Evolutionary conservation across 169 alveolate species (phyloP).

Genomic region (Eimeria necatrix): DNA sequence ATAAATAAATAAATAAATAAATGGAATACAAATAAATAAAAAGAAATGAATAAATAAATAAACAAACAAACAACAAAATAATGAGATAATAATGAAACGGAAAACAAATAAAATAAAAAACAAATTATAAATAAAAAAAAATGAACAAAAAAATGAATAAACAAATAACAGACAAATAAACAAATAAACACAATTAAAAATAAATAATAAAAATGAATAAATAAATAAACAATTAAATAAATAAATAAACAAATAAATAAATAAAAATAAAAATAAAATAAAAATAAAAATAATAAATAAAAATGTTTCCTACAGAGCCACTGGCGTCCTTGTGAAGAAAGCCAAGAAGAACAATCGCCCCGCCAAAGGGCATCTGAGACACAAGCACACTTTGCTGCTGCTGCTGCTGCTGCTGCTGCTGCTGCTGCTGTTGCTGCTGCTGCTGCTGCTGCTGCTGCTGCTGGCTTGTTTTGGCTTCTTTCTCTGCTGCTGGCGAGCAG

Average conservation of each 20-base stretch:
- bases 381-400: neutral
- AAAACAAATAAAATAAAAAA: too few species aligned
- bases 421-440: slow-evolving; percentile 31
- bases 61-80: too few species aligned
- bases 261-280: neutral
- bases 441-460: neutral
- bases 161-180: neutral
- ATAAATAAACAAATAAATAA: neutral
- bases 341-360: slow-evolving; percentile 13
- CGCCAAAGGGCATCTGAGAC: slow-evolving; percentile 16
- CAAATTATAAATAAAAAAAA: too few species aligned
- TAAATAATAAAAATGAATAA: neutral
- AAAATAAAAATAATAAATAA: neutral
- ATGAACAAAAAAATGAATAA: neutral
- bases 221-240: too few species aligned
- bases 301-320: neutral
- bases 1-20: neutral
- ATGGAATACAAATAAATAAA: too few species aligned
- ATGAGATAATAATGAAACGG: too few species aligned
- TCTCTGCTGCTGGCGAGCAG: neutral
- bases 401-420: neutral
- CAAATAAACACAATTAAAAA: neutral
- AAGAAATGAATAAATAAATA: too few species aligned
- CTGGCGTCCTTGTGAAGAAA: neutral
- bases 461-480: neutral